phyloP scores from a whole-genome alignment of 495 filamentous ascomycete species.

The Poronia punctata region DNA sequence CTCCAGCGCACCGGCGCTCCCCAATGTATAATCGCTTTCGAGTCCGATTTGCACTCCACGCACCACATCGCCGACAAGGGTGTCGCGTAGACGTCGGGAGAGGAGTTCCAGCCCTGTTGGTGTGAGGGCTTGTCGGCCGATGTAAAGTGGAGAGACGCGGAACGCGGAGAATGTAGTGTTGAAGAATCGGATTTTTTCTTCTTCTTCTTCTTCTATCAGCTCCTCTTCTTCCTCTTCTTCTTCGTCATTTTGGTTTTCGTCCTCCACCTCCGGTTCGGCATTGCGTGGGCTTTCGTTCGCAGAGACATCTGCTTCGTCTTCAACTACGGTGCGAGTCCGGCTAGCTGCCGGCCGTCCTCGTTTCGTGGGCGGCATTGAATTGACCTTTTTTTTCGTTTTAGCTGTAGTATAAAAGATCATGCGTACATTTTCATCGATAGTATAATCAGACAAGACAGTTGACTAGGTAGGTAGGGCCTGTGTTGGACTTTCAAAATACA shows the following conservation, averaged over 20 bases:
- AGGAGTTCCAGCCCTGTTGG: constrained; percentile 23
- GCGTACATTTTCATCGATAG: too few species aligned
- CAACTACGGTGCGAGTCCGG: background rate
- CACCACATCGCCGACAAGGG: constrained; percentile 41
- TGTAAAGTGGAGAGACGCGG: constrained; percentile 37
- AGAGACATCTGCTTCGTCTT: background rate
- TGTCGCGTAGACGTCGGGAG: constrained; percentile 34
- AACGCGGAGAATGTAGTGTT: constrained; percentile 43
- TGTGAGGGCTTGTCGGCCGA: constrained; percentile 24
- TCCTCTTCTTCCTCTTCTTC: background rate
- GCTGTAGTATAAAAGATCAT: background rate
- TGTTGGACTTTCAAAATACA: too few species aligned
- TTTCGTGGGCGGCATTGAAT: constrained; percentile 18
- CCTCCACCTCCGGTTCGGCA: too few species aligned
- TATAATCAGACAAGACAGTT: too few species aligned
- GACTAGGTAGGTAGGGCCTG: too few species aligned
- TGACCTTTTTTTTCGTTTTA: too few species aligned
- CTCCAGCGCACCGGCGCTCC: constrained; percentile 32
- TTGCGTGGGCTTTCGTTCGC: constrained; percentile 2
- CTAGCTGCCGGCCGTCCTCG: constrained; percentile 3
- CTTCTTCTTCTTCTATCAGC: too few species aligned
- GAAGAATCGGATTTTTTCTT: constrained; percentile 30
- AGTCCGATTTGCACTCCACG: constrained; percentile 40
- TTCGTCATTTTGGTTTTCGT: background rate
- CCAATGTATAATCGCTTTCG: constrained; percentile 23